phyloP scores from a whole-genome alignment of 2,329 filamentous ascomycete genomes.

The Penicillium occitanis region DNA sequence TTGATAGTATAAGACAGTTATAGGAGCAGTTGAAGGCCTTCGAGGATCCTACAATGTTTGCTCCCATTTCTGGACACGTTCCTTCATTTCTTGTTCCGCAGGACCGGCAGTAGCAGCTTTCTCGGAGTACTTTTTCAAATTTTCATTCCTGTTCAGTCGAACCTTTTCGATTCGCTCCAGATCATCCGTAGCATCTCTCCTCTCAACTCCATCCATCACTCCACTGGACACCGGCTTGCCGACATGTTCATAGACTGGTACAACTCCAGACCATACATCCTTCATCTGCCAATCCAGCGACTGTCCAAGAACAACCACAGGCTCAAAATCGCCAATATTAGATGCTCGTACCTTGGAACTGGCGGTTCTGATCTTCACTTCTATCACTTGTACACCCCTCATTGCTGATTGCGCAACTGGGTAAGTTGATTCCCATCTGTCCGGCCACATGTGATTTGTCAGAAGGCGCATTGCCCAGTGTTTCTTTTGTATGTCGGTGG shows the following conservation, averaged over 20 bases:
- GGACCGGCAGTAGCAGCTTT: neutral
- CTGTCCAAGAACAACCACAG: neutral
- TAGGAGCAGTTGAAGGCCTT: neutral
- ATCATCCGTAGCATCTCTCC: neutral
- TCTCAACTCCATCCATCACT: slow-evolving; percentile 12
- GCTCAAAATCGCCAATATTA: slow-evolving; percentile 18
- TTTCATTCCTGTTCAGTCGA: neutral
- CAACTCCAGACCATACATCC: slow-evolving; percentile 20
- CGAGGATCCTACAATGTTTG: neutral
- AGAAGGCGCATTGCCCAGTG: slow-evolving; percentile 20
- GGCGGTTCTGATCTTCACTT: slow-evolving; percentile 15
- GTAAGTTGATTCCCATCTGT: slow-evolving; percentile 19
- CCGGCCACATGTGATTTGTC: slow-evolving; percentile 21
- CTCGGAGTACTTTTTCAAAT: neutral
- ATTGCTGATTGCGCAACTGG: slow-evolving; percentile 14
- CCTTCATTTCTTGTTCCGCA: slow-evolving; percentile 7
- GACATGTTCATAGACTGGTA: slow-evolving; percentile 18
- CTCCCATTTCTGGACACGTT: slow-evolving; percentile 4
- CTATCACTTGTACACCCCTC: slow-evolving; percentile 20
- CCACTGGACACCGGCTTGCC: slow-evolving; percentile 15
- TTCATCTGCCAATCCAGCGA: slow-evolving; percentile 12
- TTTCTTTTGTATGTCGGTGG: slow-evolving; percentile 3
- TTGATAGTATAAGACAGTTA: neutral
- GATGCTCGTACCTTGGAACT: slow-evolving; percentile 19
- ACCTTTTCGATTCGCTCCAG: neutral